Conservation (phyloP, 805 yeast genomes). For the Kodamaea laetipori region DNA sequence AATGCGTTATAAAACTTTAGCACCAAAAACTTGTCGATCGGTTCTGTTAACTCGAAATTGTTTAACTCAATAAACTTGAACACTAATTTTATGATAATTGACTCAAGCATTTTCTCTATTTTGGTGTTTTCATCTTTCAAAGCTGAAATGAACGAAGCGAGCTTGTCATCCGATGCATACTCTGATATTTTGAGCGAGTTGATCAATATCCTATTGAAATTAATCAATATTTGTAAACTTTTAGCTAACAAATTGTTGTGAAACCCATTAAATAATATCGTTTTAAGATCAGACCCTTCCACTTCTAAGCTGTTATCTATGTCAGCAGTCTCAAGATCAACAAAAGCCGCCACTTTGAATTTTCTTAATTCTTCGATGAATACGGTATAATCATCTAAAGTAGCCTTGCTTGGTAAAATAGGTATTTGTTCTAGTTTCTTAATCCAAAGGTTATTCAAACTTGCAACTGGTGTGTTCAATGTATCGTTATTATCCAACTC, state of each 20-base stretch:
- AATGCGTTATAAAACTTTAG: slow-evolving; percentile 17
- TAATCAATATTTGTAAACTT: slow-evolving; percentile 23
- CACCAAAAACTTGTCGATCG: slow-evolving; percentile 26
- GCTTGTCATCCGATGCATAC: slow-evolving; percentile 5
- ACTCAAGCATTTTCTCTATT: slow-evolving; percentile 20
- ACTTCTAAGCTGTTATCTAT: not conserved
- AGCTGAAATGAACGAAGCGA: slow-evolving; percentile 2
- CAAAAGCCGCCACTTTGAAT: slow-evolving; percentile 19
- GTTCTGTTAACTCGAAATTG: slow-evolving; percentile 10
- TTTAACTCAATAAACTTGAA: slow-evolving; percentile 12
- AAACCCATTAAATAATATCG: slow-evolving; percentile 17
- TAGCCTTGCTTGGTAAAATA: slow-evolving; percentile 17
- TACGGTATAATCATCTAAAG: slow-evolving; percentile 5
- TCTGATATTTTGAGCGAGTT: slow-evolving; percentile 18
- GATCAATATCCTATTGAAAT: slow-evolving; percentile 24
- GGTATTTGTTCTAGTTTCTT: slow-evolving; percentile 22
- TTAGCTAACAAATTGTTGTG: slow-evolving; percentile 20
- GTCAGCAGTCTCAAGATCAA: not conserved
- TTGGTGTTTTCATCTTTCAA: slow-evolving; percentile 21
- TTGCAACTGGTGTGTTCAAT: slow-evolving; percentile 20
- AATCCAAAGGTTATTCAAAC: slow-evolving; percentile 27
- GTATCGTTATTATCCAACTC: slow-evolving; percentile 7
- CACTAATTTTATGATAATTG: slow-evolving; percentile 23
- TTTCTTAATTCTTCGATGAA: slow-evolving; percentile 19
- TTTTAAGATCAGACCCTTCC: not conserved